A percentile compares a stretch with the other conserved stretches of the same genome.
phyloP scores from a whole-genome alignment of 2,329 filamentous ascomycete species.

The Xylaria digitata region DNA sequence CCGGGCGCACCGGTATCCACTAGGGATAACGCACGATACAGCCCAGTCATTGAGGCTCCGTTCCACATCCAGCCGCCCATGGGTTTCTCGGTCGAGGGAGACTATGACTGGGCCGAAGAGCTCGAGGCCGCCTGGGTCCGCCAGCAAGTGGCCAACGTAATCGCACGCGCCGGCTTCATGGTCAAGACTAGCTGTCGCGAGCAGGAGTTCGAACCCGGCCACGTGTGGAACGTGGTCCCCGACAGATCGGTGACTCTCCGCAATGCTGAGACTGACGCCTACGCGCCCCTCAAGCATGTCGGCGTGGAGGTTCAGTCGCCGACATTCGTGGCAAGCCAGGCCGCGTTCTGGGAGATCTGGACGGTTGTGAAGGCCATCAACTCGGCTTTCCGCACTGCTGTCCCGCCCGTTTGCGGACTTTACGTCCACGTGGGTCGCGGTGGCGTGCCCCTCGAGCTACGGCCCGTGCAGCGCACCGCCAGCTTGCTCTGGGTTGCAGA shows the following conservation, averaged over 20 bases:
- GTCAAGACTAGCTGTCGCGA: background rate
- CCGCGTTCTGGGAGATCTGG: conserved; percentile 17
- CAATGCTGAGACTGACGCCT: background rate
- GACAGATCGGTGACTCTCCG: conserved; percentile 4
- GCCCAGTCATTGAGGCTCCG: conserved; percentile 14
- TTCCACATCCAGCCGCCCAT: background rate
- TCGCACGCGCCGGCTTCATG: conserved; percentile 3
- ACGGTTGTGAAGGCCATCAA: conserved; percentile 20
- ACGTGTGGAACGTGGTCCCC: conserved; percentile 20
- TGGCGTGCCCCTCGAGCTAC: background rate
- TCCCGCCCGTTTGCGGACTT: conserved; percentile 20
- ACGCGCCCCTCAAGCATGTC: conserved; percentile 5
- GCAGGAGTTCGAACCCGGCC: background rate
- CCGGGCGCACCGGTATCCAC: background rate
- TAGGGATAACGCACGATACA: background rate
- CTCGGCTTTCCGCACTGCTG: conserved; percentile 11
- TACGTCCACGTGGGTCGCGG: conserved; percentile 24
- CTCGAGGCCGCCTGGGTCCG: conserved; percentile 18
- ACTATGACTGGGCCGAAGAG: no score
- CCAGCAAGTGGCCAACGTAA: conserved; percentile 24
- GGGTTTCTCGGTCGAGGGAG: background rate
- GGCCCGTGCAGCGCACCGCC: conserved; percentile 15
- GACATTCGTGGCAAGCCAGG: background rate
- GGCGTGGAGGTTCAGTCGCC: conserved; percentile 26
- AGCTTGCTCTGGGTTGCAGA: conserved; percentile 19